Evolutionary conservation across 1,284 basidiomycete genomes (phyloP), one percentile per base, ranked within the genome.

Genomic region (Singerocomus inundabilis): DNA sequence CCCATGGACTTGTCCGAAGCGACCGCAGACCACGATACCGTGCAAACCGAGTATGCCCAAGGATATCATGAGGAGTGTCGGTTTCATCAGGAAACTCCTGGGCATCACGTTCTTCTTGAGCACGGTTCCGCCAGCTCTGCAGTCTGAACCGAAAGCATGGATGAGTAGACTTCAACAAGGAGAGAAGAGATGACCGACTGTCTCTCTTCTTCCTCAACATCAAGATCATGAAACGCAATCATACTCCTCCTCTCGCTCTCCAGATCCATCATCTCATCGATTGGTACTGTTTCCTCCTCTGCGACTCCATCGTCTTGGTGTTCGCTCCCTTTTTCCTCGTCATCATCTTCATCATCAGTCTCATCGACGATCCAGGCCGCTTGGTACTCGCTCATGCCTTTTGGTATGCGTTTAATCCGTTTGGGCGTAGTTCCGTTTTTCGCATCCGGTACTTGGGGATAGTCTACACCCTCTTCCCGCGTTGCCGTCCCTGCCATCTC

Each of bases 1-100:
- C 96, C 96, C 96, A 99, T 18, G 91, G 90, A 61, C 89, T 93
- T 2, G 97, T 98, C 33, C 96, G 80, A 78, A 99, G 91, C 12
- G 90, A 93, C 48, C 87, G 85, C 69, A 99, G 70, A 1, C 96
- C 97, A 49, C 96, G 84, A 70, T 88, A 99, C 31, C 96, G 81
- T 58, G 93, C 91, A 72, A 99, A 98, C 6, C 97, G 82, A n/a
- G 80, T 80, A 11, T 82, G 76, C 0, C 95, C 96, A 0, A 91
- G 71, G n/a, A 90, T 75, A 55, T 97, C 88, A 54, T 88, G 80
- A 0, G 96, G 97, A 0, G 97, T 99, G 61, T 99, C 96, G n/a
- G 98, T 81, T 68, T 99, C 96, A 64, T 99, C 96, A 0, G 96
- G 97, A 72, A 98, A 99, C 18, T 82, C 76, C 24, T 84, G 72